These are phyloP conservation scores for Jacaranda copaia DNA, from an alignment of 257 asterid species.

Conservation along the genomic window DNA sequence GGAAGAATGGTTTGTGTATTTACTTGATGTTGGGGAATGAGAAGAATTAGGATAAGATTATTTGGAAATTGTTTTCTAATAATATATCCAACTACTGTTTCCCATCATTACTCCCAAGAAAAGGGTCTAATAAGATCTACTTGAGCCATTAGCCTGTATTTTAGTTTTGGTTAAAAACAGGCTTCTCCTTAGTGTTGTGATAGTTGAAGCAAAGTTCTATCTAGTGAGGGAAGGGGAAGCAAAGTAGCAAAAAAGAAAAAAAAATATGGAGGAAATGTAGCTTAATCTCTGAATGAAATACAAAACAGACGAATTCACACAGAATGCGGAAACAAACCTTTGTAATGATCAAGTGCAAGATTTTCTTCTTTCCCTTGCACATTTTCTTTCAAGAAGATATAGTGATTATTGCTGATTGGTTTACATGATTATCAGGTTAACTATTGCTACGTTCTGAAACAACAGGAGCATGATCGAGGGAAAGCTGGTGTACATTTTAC, in stretches of 20 bases:
- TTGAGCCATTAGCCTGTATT: not conserved
- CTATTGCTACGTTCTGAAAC: conserved; percentile 80
- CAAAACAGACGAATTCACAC: not conserved
- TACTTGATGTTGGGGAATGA: not conserved
- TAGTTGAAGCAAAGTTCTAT: not conserved
- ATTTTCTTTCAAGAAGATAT: not conserved
- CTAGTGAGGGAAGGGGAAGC: not conserved
- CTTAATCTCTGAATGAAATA: not conserved
- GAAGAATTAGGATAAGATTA: not conserved
- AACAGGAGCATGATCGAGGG: conserved; percentile 77
- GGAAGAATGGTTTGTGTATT: not conserved
- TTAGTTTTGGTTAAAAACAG: not conserved
- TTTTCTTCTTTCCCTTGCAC: not conserved
- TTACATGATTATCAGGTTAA: conserved; percentile 62
- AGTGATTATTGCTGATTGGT: conserved; percentile 32
- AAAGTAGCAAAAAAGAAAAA: not conserved
- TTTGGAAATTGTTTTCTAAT: not conserved
- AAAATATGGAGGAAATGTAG: conserved; percentile 10
- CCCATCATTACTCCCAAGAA: not conserved
- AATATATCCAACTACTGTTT: not conserved
- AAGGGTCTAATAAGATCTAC: not conserved
- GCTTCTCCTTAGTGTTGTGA: not conserved
- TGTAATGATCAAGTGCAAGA: not conserved
- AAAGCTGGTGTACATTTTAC: conserved; percentile 86
- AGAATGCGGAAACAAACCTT: conserved; percentile 2